These are phyloP conservation scores for Penicillium sp. DNA, from an alignment of 2,329 filamentous ascomycete species.

Conservation along the genomic window DNA sequence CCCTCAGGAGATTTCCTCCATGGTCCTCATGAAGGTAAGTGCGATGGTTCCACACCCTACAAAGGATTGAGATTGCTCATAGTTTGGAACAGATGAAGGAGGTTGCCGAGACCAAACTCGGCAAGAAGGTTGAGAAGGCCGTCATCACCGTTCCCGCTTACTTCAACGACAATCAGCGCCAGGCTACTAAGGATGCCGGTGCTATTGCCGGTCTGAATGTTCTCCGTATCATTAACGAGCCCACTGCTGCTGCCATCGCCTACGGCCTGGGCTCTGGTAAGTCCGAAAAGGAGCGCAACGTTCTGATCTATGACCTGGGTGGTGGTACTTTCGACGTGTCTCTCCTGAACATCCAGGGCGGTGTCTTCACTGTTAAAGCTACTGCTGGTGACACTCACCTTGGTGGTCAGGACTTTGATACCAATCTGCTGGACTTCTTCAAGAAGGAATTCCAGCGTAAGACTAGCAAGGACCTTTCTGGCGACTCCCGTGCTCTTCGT, in stretches of 20 bases:
- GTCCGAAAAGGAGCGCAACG: constrained; percentile 96
- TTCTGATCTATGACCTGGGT: constrained; percentile 99
- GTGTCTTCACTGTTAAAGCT: constrained; percentile 98
- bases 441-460: constrained; percentile 89
- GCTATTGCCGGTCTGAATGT: constrained; percentile 96
- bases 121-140: constrained; percentile 98
- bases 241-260: constrained; percentile 94
- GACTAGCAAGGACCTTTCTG: constrained; percentile 73
- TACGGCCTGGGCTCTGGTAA: constrained; percentile 96
- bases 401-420: constrained; percentile 95
- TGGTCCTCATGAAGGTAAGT: constrained; percentile 93
- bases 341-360: constrained; percentile 96
- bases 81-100: constrained; percentile 78
- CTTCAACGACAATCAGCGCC: constrained; percentile 99
- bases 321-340: constrained; percentile 99
- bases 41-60: neutral
- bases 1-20: constrained; percentile 97
- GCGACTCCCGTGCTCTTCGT: constrained; percentile 87
- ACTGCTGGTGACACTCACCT: constrained; percentile 97
- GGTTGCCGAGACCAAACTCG: constrained; percentile 95
- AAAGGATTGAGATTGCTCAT: neutral
- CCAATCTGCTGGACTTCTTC: constrained; percentile 92
- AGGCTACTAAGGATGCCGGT: constrained; percentile 98
- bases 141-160: constrained; percentile 98
- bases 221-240: constrained; percentile 99